Base-by-base conservation (phyloP, 1,139 yeast genomes). In the Taphrina confusa region DNA sequence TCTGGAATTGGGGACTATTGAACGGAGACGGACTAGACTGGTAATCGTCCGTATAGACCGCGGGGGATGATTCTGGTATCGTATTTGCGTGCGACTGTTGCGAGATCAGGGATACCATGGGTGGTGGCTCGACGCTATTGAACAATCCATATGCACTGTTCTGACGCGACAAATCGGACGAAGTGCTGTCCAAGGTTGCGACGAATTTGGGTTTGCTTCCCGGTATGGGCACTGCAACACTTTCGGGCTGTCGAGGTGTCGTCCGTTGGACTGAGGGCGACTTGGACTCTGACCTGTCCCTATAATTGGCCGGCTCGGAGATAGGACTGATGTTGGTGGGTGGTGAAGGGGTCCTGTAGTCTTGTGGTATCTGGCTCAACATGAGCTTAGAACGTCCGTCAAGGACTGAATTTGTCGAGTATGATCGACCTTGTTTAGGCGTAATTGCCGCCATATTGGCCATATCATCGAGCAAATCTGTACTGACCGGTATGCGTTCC, bases 301-400 rank as follows among this genome's bases (percentile, higher is more conserved):
- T 16, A 14, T 22, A 31, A 20, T 14, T 33, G 14, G 52, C 28
- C 9, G 51, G 31, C 25, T 54, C 51, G 11, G 58, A 54, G 14
- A 54, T 44, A 11, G 58, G 58, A 27, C 51, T 44, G 27, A 44
- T 28, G 34, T 42, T 42, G 27, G 42, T 28, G 8, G 50, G 51
- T 4, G 58, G 58, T 28, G 58, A 54, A 11, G 58, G 58, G 5
- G 58, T 54, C 18, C 58, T 23, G 27, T 44, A 54, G 28, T 44
- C 58, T 6, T 44, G 42, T 11, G 57, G 57, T 14, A 40, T 33
- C 25, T 30, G 50, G 14, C n/a, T 28, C 11, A 47, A 18, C n/a
- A 47, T n/a, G 44, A 54, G 44, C 44, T 33, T 25, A 3, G 51
- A 37, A 18, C 49, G 39, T 2, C n/a, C 14, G 14, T 16, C 28